phyloP scores from a whole-genome alignment of 345 rosid species.

The Kandelia obovata region DNA sequence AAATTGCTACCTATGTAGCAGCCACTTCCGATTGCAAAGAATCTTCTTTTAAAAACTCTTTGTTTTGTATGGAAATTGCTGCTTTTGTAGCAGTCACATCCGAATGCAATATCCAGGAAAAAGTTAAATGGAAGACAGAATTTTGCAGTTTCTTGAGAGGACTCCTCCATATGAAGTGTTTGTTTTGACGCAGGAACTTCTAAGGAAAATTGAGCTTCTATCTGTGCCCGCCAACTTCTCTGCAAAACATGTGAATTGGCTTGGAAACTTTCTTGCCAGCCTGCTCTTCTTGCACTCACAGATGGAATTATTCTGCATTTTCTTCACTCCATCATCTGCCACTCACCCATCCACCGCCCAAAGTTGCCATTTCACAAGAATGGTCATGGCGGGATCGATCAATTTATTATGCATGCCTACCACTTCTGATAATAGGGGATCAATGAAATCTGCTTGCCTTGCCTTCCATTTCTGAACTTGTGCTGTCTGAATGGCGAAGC shows the following conservation, averaged over 20 bases:
- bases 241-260: slow-evolving; percentile 48
- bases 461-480: slow-evolving; percentile 60
- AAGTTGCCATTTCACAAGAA: slow-evolving; percentile 42
- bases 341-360: slow-evolving; percentile 47
- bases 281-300: slow-evolving; percentile 55
- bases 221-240: slow-evolving; percentile 58
- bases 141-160: slow-evolving; percentile 29
- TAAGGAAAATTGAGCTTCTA: slow-evolving; percentile 64
- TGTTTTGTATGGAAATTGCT: slow-evolving; percentile 12
- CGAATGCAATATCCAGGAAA: slow-evolving; percentile 11
- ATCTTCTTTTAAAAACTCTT: background rate
- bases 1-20: slow-evolving; percentile 15
- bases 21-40: background rate
- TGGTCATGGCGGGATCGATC: slow-evolving; percentile 47
- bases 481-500: slow-evolving; percentile 70
- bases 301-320: slow-evolving; percentile 62
- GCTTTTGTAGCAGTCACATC: slow-evolving; percentile 13
- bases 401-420: slow-evolving; percentile 46
- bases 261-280: slow-evolving; percentile 57
- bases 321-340: slow-evolving; percentile 50
- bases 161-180: slow-evolving; percentile 57
- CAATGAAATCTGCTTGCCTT: slow-evolving; percentile 59
- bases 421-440: slow-evolving; percentile 53
- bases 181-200: slow-evolving; percentile 89
- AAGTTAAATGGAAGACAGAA: slow-evolving; percentile 27